Base-by-base conservation (phyloP, 768 basidiomycete species). In the Pisolithus orientalis region DNA sequence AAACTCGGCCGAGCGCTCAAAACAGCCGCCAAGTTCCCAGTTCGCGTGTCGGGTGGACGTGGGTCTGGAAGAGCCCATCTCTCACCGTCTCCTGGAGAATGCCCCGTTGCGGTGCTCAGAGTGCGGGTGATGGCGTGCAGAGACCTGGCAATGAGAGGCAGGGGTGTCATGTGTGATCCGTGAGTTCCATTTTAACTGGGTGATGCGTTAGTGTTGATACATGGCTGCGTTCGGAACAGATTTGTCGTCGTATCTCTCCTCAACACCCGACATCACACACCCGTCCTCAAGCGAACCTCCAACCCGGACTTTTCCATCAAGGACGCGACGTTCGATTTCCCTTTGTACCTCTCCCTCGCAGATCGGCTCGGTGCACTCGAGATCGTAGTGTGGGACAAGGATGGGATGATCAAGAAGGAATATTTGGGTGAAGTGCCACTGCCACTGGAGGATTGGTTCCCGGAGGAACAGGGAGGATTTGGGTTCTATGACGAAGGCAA, bases 371-470 rank as follows among this genome's bases (percentile, higher is more conserved):
- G 87, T 32, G 82, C 78, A 2, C 60, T 97, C 40, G 94, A 97
- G 68, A 73, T 92, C 32, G 84, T 96, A 11, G 77, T 94, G 0
- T 99, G 95, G 94, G 94, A 94, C 69, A 93, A 87, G 72, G 94
- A 97, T 68, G 73, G 90, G 58, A 66, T 93, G 61, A 53, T 71
- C 52, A 80, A 77, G 61, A 96, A 94, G 71, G 95, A 97, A 43
- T 99, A 96, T 65, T 77, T 99, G 14, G 96, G 96, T 14, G 95
- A 99, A 68, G 79, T 81, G 5, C 79, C 85, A 0, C 57, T 97
- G 6, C 79, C 82, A 0, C 64, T 95, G n/a, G 84, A 84, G 17
- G 83, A 89, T 32, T 95, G 92, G 91, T 96, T 94, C 48, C 17
- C 57, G 51, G 52, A 74, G 55, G 39, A 73, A 62, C 52, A 34